phyloP scores from a whole-genome alignment of 345 rosid genomes.

The Dipteronia dyeriana region DNA sequence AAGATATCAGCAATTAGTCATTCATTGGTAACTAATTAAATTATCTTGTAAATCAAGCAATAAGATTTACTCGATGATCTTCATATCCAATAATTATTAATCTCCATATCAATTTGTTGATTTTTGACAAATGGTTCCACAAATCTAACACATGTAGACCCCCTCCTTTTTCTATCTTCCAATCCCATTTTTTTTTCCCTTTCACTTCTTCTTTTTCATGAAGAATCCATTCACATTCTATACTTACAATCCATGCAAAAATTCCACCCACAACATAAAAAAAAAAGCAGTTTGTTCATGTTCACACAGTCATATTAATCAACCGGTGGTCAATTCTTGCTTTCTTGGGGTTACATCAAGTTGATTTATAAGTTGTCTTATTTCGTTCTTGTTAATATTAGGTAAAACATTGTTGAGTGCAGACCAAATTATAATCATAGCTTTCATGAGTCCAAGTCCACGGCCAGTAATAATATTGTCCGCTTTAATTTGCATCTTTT shows the following conservation, averaged over 20 bases:
- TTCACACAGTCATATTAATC: neutral
- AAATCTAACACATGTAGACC: constrained; percentile 42
- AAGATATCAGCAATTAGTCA: constrained; percentile 1
- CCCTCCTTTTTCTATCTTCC: constrained; percentile 7
- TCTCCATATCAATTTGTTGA: constrained; percentile 18
- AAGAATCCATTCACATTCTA: constrained; percentile 5
- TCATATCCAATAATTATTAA: constrained; percentile 1
- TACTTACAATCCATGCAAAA: constrained; percentile 1
- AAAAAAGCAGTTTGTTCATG: neutral
- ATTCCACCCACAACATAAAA: constrained; percentile 2
- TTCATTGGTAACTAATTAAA: neutral
- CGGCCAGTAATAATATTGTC: neutral
- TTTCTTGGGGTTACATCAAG: constrained; percentile 9
- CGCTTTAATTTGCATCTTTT: neutral
- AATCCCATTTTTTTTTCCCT: constrained; percentile 6
- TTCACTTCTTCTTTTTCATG: neutral
- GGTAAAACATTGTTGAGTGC: constrained; percentile 33
- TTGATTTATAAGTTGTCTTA: constrained; percentile 38
- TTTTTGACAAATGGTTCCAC: constrained; percentile 34
- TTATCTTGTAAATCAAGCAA: constrained; percentile 35
- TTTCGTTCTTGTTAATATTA: constrained; percentile 13
- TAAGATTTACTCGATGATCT: constrained; percentile 22
- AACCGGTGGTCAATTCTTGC: constrained; percentile 1
- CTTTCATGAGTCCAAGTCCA: constrained; percentile 7
- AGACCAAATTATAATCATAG: constrained; percentile 2